phyloP scores from a whole-genome alignment of 78 protist species.

The Dictyostelium firmibasis region DNA sequence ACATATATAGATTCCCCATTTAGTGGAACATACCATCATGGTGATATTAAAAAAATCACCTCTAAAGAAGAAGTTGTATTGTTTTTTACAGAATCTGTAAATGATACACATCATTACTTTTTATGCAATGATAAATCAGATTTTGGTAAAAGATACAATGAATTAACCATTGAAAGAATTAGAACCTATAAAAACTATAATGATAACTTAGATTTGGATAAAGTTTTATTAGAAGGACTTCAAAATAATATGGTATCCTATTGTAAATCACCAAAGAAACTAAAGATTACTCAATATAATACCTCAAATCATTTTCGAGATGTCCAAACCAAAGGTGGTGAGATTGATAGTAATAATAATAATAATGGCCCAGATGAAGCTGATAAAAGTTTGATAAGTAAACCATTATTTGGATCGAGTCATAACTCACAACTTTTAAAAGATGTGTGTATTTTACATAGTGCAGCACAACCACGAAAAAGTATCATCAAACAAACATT shows the following conservation, averaged over 20 bases:
- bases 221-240: neutral
- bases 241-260: neutral
- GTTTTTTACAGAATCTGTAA: too few relatives aligned
- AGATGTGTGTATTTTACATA: too few relatives aligned
- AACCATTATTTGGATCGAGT: too few relatives aligned
- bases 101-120: neutral
- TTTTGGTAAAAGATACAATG: neutral
- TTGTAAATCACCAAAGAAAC: neutral
- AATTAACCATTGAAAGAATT: neutral
- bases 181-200: neutral
- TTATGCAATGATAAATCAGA: neutral
- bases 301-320: too few relatives aligned
- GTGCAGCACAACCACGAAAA: too few relatives aligned
- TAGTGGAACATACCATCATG: neutral
- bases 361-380: neutral
- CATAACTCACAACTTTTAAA: too few relatives aligned
- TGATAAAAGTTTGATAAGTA: neutral
- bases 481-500: neutral
- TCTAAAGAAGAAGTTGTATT: neutral
- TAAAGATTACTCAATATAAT: neutral
- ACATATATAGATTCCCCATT: neutral
- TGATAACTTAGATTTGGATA: neutral
- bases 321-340: too few relatives aligned
- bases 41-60: neutral
- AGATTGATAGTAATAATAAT: neutral